phyloP scores from a whole-genome alignment of 164 flowering plant genomes.

The Kalanchoe fedtschenkoi region DNA sequence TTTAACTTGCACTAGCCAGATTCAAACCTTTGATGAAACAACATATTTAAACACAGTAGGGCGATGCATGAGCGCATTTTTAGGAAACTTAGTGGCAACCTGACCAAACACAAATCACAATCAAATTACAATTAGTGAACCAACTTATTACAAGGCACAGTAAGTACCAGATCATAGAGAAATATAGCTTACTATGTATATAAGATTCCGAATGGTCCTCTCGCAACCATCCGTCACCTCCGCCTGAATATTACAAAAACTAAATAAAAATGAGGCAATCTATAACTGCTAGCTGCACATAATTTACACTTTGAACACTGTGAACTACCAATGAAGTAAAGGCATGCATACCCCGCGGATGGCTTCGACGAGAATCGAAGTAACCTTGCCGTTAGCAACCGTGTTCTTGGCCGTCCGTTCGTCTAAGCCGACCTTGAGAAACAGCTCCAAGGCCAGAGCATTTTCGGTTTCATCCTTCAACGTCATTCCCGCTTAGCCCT shows the following conservation, averaged over 20 bases:
- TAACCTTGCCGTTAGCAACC: slow-evolving; percentile 71
- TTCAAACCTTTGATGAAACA: slow-evolving; percentile 55
- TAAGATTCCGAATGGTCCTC: slow-evolving; percentile 58
- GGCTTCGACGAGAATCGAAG: slow-evolving; percentile 56
- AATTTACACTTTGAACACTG: neutral
- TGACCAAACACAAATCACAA: slow-evolving; percentile 11
- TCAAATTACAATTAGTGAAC: no score
- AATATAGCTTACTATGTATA: slow-evolving; percentile 49
- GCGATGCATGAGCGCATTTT: slow-evolving; percentile 82
- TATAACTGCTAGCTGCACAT: neutral
- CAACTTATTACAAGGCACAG: no score
- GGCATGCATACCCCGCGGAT: slow-evolving; percentile 75
- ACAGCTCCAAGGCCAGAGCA: slow-evolving; percentile 29
- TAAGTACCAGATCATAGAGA: no score
- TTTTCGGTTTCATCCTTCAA: neutral
- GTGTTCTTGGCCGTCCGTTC: slow-evolving; percentile 69
- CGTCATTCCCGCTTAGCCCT: neutral
- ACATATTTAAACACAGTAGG: slow-evolving; percentile 51
- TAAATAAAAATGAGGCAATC: neutral
- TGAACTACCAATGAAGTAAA: no score
- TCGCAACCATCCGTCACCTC: slow-evolving; percentile 59
- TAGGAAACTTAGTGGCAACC: slow-evolving; percentile 88
- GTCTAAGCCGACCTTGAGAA: slow-evolving; percentile 65
- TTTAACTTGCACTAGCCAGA: neutral
- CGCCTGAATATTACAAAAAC: slow-evolving; percentile 70